Conservation (phyloP, 2,329 filamentous ascomycete species). For the Lachnellula hyalina region DNA sequence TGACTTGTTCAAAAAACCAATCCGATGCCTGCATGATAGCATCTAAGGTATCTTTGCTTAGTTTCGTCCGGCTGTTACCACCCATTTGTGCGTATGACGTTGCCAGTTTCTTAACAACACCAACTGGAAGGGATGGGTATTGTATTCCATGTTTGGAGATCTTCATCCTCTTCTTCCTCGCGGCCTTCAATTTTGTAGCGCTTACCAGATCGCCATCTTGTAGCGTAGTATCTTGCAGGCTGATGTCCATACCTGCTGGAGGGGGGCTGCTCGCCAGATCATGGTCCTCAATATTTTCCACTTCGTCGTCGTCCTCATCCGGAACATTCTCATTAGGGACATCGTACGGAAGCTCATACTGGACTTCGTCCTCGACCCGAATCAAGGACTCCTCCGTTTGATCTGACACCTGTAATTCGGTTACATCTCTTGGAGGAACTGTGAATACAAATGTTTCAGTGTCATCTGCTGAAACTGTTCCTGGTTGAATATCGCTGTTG, state of each 20-base stretch:
- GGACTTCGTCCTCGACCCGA: not conserved
- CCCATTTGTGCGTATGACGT: constrained; percentile 65
- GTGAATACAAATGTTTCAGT: constrained; percentile 31
- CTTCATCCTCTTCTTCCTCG: constrained; percentile 47
- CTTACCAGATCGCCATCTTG: constrained; percentile 7
- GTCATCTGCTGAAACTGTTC: constrained; percentile 25
- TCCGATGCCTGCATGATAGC: constrained; percentile 77
- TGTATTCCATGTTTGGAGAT: constrained; percentile 67
- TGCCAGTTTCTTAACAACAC: constrained; percentile 69
- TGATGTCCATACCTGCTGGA: constrained; percentile 7
- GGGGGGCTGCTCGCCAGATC: not conserved
- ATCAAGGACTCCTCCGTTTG: not conserved
- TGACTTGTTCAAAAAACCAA: constrained; percentile 87
- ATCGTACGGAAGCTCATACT: not conserved
- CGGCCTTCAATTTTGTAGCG: constrained; percentile 18
- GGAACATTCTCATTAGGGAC: constrained; percentile 1
- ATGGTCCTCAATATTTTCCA: constrained; percentile 21
- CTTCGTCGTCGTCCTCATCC: constrained; percentile 10
- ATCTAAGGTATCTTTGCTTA: constrained; percentile 67
- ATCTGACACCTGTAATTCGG: constrained; percentile 4
- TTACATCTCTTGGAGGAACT: constrained; percentile 26
- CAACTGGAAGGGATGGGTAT: constrained; percentile 68
- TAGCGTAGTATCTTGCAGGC: constrained; percentile 16
- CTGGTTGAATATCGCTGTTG: constrained; percentile 28
- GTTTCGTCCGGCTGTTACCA: constrained; percentile 59